Evolutionary conservation across 2,329 filamentous ascomycete species (phyloP).

Genomic region (Alternaria angustiovoidea): DNA sequence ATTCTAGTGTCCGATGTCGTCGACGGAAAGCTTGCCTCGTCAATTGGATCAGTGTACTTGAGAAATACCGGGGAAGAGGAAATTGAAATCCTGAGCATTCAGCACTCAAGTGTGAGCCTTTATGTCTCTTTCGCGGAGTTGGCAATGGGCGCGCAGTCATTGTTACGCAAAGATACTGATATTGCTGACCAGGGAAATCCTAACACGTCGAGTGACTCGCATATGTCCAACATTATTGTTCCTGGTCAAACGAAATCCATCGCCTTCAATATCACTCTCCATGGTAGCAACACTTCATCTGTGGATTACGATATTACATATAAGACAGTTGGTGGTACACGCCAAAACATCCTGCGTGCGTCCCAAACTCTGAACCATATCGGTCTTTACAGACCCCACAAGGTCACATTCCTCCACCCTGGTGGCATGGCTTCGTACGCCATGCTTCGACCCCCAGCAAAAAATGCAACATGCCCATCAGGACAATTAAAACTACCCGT

Average conservation of each 20-base stretch:
- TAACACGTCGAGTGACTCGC: background rate
- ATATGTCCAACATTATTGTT: constrained; percentile 25
- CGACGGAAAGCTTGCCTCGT: constrained; percentile 56
- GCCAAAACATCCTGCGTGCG: constrained; percentile 28
- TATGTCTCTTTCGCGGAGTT: constrained; percentile 13
- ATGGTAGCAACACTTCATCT: constrained; percentile 30
- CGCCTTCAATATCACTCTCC: constrained; percentile 45
- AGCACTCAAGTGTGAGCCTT: constrained; percentile 29
- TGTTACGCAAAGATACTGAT: constrained; percentile 20
- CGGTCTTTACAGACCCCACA: constrained; percentile 57
- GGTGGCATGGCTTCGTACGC: constrained; percentile 65
- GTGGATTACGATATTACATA: constrained; percentile 41
- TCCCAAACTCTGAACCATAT: constrained; percentile 37
- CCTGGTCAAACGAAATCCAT: constrained; percentile 55
- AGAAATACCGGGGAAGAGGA: constrained; percentile 55
- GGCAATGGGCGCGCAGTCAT: constrained; percentile 16
- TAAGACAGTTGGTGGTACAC: constrained; percentile 19
- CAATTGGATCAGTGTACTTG: constrained; percentile 59
- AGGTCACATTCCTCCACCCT: constrained; percentile 63
- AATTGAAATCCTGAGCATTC: constrained; percentile 47
- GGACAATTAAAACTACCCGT: constrained; percentile 53
- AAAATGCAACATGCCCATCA: constrained; percentile 43
- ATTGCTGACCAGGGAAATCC: constrained; percentile 21
- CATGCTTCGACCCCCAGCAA: constrained; percentile 63
- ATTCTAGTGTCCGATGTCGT: constrained; percentile 63